These are phyloP conservation scores for Cucurbita moschata DNA, from an alignment of 306 rosid genomes.

Conservation along the genomic window DNA sequence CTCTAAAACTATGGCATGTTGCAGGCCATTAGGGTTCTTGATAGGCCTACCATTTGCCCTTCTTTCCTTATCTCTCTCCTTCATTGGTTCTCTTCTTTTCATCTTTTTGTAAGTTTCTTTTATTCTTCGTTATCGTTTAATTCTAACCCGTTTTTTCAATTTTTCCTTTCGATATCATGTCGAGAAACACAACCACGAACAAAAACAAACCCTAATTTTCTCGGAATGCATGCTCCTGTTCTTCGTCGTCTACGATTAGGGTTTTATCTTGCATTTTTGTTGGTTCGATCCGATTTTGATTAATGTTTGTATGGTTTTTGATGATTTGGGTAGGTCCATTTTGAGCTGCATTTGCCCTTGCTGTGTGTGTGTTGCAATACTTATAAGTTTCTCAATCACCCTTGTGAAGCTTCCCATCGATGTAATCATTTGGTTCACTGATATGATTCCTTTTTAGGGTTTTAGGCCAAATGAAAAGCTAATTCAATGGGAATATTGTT, in stretches of 20 bases:
- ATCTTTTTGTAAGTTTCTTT: constrained; percentile 19
- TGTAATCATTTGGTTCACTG: constrained; percentile 19
- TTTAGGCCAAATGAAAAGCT: neutral
- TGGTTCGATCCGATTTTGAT: neutral
- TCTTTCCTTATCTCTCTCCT: constrained; percentile 19
- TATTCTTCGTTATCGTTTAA: too few relatives aligned
- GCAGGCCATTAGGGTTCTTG: constrained; percentile 35
- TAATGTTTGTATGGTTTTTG: neutral
- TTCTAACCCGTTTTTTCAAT: neutral
- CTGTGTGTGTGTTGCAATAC: constrained; percentile 16
- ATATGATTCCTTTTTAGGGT: constrained; percentile 22
- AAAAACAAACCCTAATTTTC: neutral
- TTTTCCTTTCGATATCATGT: neutral
- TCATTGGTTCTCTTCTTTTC: constrained; percentile 23
- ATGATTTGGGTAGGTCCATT: constrained; percentile 8
- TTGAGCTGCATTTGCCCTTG: constrained; percentile 36
- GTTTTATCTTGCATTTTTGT: too few relatives aligned
- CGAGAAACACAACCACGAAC: too few relatives aligned
- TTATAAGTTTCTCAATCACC: constrained; percentile 16
- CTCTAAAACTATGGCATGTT: neutral
- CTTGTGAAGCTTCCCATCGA: constrained; percentile 21
- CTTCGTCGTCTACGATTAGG: too few relatives aligned
- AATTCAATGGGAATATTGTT: too few relatives aligned
- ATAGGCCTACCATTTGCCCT: constrained; percentile 34
- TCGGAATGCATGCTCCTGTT: neutral